phyloP scores from a whole-genome alignment of 1,284 basidiomycete species.

The Entoloma clypeatum region DNA sequence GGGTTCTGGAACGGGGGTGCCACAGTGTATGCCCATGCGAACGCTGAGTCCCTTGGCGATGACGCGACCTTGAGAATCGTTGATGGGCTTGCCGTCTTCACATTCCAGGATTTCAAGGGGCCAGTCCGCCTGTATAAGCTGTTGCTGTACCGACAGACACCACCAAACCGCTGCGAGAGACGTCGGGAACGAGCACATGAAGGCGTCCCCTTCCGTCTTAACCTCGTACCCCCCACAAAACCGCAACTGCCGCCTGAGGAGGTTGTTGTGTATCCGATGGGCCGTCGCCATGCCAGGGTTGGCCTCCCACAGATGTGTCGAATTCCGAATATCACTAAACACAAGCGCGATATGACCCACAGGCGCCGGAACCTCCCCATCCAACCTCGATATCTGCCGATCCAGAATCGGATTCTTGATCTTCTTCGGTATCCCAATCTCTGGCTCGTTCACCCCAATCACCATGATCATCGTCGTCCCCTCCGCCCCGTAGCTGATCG shows the following conservation, averaged over 20 bases:
- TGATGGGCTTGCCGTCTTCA: constrained; percentile 85
- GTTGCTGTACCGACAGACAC: constrained; percentile 87
- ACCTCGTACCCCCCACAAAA: constrained; percentile 97
- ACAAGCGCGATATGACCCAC: constrained; percentile 90
- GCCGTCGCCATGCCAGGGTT: constrained; percentile 96
- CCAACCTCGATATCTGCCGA: constrained; percentile 56
- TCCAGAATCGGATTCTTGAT: constrained; percentile 53
- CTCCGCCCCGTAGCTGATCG: constrained; percentile 94
- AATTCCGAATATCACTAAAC: constrained; percentile 98
- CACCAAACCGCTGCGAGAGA: constrained; percentile 88
- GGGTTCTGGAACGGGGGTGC: constrained; percentile 85
- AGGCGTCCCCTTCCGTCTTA: constrained; percentile 99
- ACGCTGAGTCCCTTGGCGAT: constrained; percentile 90
- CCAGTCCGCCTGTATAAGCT: constrained; percentile 87
- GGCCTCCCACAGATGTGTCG: constrained; percentile 95
- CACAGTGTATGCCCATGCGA: constrained; percentile 98
- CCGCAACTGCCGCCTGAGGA: constrained; percentile 85
- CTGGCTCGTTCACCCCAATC: constrained; percentile 69
- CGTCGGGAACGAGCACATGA: constrained; percentile 97
- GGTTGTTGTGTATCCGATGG: constrained; percentile 87
- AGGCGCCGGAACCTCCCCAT: constrained; percentile 84
- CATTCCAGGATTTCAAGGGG: constrained; percentile 92
- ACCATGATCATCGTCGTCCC: constrained; percentile 99
- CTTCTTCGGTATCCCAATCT: constrained; percentile 29
- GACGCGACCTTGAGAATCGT: constrained; percentile 66